phyloP scores from a whole-genome alignment of 495 filamentous ascomycete genomes.

The Penicillium canariense region DNA sequence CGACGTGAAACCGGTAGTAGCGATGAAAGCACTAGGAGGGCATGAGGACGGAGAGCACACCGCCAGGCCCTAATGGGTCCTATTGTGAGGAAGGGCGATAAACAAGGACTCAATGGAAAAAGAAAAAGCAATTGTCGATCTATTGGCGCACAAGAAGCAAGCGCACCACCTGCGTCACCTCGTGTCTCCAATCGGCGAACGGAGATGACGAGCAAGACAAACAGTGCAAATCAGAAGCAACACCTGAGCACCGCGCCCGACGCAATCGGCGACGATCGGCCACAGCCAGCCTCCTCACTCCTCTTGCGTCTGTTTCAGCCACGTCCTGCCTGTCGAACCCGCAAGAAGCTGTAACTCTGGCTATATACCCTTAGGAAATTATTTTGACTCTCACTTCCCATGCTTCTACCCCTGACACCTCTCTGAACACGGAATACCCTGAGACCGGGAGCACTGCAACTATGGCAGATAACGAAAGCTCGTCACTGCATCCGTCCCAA shows the following conservation, averaged over 20 bases:
- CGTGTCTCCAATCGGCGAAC: conserved; percentile 2
- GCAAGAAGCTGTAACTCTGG: background rate
- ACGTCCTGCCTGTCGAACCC: background rate
- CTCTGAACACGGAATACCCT: conserved; percentile 6
- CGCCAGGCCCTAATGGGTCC: background rate
- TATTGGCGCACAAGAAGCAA: background rate
- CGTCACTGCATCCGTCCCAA: conserved; percentile 30
- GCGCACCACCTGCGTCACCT: conserved; percentile 17
- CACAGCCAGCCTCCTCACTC: background rate
- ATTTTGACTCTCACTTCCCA: background rate
- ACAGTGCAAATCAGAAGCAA: conserved; percentile 37
- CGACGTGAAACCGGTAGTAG: conserved; percentile 23
- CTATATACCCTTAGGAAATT: background rate
- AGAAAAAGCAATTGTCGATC: background rate
- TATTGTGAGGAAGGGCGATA: background rate
- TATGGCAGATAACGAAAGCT: conserved; percentile 43
- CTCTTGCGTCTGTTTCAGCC: conserved; percentile 1
- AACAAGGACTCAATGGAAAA: background rate
- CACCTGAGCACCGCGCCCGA: background rate
- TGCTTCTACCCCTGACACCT: conserved; percentile 6
- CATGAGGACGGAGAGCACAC: conserved; percentile 8
- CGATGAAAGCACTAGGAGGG: conserved; percentile 1
- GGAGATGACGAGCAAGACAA: conserved; percentile 29
- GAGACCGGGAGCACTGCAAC: conserved; percentile 8
- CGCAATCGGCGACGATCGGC: background rate